phyloP scores from a whole-genome alignment of 495 filamentous ascomycete genomes.

The Lentithecium fluviatile region DNA sequence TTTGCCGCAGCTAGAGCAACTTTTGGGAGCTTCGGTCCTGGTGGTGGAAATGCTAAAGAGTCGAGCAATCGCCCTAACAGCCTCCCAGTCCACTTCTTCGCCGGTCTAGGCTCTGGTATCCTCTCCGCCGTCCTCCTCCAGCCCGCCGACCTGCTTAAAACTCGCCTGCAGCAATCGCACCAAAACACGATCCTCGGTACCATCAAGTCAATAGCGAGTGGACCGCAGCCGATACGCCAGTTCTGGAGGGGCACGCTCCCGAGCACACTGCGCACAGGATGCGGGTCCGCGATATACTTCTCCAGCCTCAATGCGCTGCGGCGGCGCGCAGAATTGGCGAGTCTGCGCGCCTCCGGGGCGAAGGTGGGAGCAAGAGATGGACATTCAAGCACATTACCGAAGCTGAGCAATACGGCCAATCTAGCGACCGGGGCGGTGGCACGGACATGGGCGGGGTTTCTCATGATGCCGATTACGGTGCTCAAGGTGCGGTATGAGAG shows the following conservation, averaged over 20 bases:
- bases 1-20: conserved; percentile 6
- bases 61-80: neutral
- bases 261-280: conserved; percentile 85
- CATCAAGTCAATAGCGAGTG: conserved; percentile 64
- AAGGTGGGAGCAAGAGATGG: neutral
- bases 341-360: neutral
- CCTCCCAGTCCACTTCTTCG: conserved; percentile 76
- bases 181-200: conserved; percentile 65
- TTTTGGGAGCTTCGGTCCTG: neutral
- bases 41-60: neutral
- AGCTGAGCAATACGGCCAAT: conserved; percentile 82
- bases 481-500: conserved; percentile 96
- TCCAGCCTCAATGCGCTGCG: conserved; percentile 81
- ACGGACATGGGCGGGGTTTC: conserved; percentile 77
- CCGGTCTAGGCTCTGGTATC: conserved; percentile 83
- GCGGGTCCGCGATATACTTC: conserved; percentile 94
- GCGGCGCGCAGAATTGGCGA: conserved; percentile 57
- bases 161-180: conserved; percentile 77
- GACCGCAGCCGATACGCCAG: conserved; percentile 61
- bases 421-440: conserved; percentile 80
- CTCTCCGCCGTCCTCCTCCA: conserved; percentile 87
- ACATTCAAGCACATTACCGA: conserved; percentile 74
- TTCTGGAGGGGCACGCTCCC: conserved; percentile 95
- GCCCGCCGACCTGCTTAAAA: conserved; percentile 96
- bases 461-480: conserved; percentile 95